Evolutionary conservation across 768 basidiomycete genomes (phyloP), one percentile per base, ranked within the genome.

Genomic region (Lactarius hatsudake): DNA sequence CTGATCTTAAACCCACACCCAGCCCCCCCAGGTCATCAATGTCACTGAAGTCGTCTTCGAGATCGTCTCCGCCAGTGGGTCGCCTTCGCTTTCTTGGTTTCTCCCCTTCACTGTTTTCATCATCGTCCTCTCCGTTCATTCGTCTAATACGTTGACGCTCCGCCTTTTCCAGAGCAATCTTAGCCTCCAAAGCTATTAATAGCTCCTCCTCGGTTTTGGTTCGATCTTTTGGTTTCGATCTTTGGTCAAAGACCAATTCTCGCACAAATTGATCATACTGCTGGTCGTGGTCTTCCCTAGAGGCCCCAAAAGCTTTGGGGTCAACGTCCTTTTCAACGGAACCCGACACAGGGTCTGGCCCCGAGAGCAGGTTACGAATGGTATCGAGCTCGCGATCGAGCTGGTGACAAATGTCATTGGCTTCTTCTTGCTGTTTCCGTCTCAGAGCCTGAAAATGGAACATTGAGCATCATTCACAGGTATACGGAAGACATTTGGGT

Each of bases 121-220:
- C 79, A 40, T 79, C 86, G 32, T 87, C 86, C 67, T 91, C 79
- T 5, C 97, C 97, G 59, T 90, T 76, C 96, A 98, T 97, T 28
- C 97, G 86, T 72, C 87, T 80, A 58, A 88, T 76, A 34, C 97
- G 82, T 70, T 81, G 83, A 72, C 84, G 81, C 78, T 99, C 97
- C 1, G 93, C 92, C 76, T 87, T 89, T 78, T 96, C 91, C 62
- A 99, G 77, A 6, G 85, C 82, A 71, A 92, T 91, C 72, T 93
- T 95, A 73, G 91, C 92, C 68, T 96, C 94, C 67, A 90, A 66
- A 5, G 95, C 96, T 34, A n/a, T n/a, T n/a, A n/a, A n/a, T n/a
- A 94, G 73, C 73, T 99, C 97, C 72, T 98, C 94, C 72, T 97
- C 96, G 0, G 96, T 98, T 80, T 97, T 98, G 34, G 93, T 95